Evolutionary conservation across 495 filamentous ascomycete genomes (phyloP).

Genomic region (Lophiostoma macrostomum): DNA sequence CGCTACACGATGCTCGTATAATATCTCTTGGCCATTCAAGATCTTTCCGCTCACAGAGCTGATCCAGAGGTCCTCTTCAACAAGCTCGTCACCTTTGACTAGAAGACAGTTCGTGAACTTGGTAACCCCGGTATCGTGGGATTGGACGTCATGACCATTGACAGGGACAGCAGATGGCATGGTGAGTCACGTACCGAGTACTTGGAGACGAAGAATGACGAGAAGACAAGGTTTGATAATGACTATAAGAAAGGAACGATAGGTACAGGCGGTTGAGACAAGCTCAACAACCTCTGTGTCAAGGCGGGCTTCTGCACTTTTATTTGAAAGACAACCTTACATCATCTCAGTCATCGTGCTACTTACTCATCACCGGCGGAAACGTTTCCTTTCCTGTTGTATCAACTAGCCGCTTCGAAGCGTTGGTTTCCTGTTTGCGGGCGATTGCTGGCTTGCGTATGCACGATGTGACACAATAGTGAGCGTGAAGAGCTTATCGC

Average conservation of each 20-base stretch:
- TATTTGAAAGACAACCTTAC: conserved; percentile 9
- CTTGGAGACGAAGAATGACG: not conserved
- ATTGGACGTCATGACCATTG: conserved; percentile 3
- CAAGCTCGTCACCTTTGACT: conserved; percentile 57
- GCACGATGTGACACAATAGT: conserved; percentile 13
- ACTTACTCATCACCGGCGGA: conserved; percentile 5
- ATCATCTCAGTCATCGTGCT: conserved; percentile 1
- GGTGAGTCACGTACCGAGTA: not conserved
- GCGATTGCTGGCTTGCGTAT: conserved; percentile 4
- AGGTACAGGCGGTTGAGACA: conserved; percentile 28
- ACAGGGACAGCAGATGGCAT: conserved; percentile 36
- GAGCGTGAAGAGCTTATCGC: not conserved
- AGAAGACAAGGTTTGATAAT: not conserved
- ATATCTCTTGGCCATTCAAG: conserved; percentile 66
- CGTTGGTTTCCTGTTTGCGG: conserved; percentile 11
- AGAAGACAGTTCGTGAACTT: conserved; percentile 82
- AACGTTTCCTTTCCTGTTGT: conserved; percentile 5
- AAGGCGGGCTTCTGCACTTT: conserved; percentile 3
- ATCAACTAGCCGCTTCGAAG: conserved; percentile 6
- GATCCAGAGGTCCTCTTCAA: conserved; percentile 76
- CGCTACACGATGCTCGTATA: conserved; percentile 65
- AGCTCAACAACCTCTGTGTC: conserved; percentile 27
- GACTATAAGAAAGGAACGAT: conserved; percentile 13
- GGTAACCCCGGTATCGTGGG: conserved; percentile 56
- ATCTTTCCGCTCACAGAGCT: conserved; percentile 73